Base-by-base conservation (phyloP, 805 yeast genomes). In the Zygotorulaspora chibaensis region DNA sequence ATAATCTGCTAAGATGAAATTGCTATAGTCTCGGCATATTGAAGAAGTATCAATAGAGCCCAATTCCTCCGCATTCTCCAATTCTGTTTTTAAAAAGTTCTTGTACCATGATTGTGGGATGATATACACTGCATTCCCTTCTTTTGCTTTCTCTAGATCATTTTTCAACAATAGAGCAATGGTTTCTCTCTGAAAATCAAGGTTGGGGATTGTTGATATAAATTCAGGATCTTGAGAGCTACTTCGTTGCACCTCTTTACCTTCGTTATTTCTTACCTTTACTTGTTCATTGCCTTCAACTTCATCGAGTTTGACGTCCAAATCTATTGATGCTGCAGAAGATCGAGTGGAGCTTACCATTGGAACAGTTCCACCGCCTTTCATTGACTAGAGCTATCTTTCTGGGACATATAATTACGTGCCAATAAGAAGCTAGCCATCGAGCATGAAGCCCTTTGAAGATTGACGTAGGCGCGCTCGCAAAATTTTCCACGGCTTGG, bases 101-200 rank as follows among this genome's bases (percentile, higher is more conserved):
- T 66, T 61, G 17, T 72, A 62, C 73, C 79, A 81, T 1, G 53
- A 61, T 11, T 66, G 61, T 1, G 84, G 77, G 9, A 81, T 68
- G 20, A 77, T 67, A 53, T 66, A 77, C 55, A 75, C 73, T 27
- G 50, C 60, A 39, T 73, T 77, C 6, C 83, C 84, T 47, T 77
- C 80, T 25, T 64, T 53, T 2, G 57, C 58, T 8, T 42, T 38
- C 13, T 25, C 35, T 13, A 47, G 43, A 33, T 51, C 40, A 8
- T 47, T 42, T 10, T 50, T 38, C 26, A 57, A 41, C 9, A 61
- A 38, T 11, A 45, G 31, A 3, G 38, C 29, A 12, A 64, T 45
- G 2, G 46, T 43, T 2, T 49, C 42, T 35, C 67, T 51, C 46
- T 60, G 66, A 17, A 40, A 38, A 12, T 48, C 51, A 23, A 55